Conservation (phyloP, 352 stramenopile species). For the Globisporangium lucens region DNA sequence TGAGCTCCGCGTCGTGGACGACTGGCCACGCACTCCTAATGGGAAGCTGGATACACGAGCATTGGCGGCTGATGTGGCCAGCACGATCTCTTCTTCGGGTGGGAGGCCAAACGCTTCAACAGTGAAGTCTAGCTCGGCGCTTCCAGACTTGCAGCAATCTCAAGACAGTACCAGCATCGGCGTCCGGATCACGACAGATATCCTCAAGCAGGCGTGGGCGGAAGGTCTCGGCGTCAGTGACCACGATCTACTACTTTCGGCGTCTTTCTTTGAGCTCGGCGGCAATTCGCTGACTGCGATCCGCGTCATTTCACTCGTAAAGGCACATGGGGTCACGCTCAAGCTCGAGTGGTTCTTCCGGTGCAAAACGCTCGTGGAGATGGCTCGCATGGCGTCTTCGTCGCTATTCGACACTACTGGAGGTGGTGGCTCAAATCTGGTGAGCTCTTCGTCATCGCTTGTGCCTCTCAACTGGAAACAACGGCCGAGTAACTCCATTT, state of each 20-base stretch:
- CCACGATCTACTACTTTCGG: constrained; percentile 23
- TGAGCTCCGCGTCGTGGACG: constrained; percentile 34
- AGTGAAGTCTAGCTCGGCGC: background rate
- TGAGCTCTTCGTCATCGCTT: constrained; percentile 16
- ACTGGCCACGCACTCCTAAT: constrained; percentile 64
- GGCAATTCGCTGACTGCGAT: constrained; percentile 66
- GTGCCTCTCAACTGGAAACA: constrained; percentile 40
- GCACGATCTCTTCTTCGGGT: background rate
- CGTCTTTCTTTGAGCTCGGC: constrained; percentile 67
- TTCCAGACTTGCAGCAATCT: background rate
- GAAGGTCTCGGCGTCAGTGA: constrained; percentile 42
- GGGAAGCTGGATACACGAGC: constrained; percentile 64
- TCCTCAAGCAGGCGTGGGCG: constrained; percentile 49
- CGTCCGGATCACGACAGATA: constrained; percentile 26
- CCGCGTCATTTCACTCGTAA: constrained; percentile 53
- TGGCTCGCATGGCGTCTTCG: constrained; percentile 26
- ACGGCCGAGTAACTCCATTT: background rate
- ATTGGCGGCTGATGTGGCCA: constrained; percentile 19
- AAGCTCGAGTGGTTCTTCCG: constrained; percentile 50
- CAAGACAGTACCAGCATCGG: constrained; percentile 18
- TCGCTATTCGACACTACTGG: constrained; percentile 13
- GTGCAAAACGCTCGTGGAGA: constrained; percentile 34
- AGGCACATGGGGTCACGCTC: constrained; percentile 39
- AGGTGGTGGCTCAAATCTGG: background rate
- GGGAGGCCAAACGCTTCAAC: background rate